Evolutionary conservation across 2,329 filamentous ascomycete genomes (phyloP), one percentile per base, ranked within the genome.

Genomic region (Microsporum canis): DNA sequence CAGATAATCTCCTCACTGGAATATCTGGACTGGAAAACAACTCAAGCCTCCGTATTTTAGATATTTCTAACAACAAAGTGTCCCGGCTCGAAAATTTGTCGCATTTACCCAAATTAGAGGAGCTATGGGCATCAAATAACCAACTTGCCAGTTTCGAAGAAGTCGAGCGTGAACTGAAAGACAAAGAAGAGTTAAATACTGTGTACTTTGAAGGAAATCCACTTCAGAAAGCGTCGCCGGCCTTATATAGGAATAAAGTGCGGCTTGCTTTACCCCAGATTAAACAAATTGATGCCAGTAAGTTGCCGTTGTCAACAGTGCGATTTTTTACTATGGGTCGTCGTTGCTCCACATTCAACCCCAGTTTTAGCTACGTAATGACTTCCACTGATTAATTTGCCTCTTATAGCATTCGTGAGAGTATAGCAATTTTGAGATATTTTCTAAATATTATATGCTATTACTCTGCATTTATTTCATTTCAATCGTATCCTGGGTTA

Each of bases 161-260:
- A 69, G 82, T 97, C 2, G 77, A 96, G 76, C 82, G 81, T 61
- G 83, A 88, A 67, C 75, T 99, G 65, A 81, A 77, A 59, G 88
- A 94, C 70, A 96, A 96, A 78, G 79, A 88, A 70, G 78, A 86
- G 41, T 75, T 97, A 67, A 84, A 86, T 63, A 96, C 94, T 0
- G 92, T 99, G 8, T 99, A 99, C 72, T 95, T 99, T 66, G 94
- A 99, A 72, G 91, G 91, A 1, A 96, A 95, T 69, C 92, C 91
- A 31, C 74, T 99, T 67, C 94, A 99, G 76, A 79, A 85, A 63
- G 82, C 81, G 60, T 84, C 83, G 3, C 88, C 88, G n/a, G 88
- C 89, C 0, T 76, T 96, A 63, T 99, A 99, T 75, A 81, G 94
- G 69, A 97, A 96, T 76, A 99, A 99, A 77, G 85, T 99, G 49